Conservation (phyloP, 352 stramenopile species). For the Phytophthora hibernalis region DNA sequence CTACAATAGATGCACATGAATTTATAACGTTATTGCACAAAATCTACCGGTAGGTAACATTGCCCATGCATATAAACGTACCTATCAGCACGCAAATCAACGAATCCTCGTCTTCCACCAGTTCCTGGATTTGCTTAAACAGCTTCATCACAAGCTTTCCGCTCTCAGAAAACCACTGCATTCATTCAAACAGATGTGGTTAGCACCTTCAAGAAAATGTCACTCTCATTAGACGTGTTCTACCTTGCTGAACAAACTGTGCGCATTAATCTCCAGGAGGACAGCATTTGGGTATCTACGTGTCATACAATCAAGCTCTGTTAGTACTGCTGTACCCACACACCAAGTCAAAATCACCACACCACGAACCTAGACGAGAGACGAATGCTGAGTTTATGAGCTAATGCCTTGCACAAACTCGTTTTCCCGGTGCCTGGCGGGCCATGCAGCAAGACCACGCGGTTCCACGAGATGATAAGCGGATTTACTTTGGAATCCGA, state of each 20-base stretch:
- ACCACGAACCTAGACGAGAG: slow-evolving; percentile 62
- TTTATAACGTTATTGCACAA: not conserved
- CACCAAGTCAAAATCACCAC: not conserved
- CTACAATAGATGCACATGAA: slow-evolving; percentile 36
- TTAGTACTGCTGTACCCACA: not conserved
- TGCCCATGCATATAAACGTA: slow-evolving; percentile 23
- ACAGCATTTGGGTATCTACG: slow-evolving; percentile 68
- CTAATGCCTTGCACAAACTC: slow-evolving; percentile 91
- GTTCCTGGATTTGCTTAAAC: slow-evolving; percentile 92
- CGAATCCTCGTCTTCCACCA: slow-evolving; percentile 89
- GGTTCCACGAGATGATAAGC: slow-evolving; percentile 93
- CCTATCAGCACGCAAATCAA: slow-evolving; percentile 93
- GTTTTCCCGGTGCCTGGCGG: slow-evolving; percentile 95
- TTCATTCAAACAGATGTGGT: slow-evolving; percentile 1
- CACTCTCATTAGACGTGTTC: not conserved
- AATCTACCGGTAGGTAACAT: not conserved
- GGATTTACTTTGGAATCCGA: slow-evolving; percentile 84
- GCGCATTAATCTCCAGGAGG: slow-evolving; percentile 93
- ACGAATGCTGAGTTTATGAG: slow-evolving; percentile 93
- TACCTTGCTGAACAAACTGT: slow-evolving; percentile 93
- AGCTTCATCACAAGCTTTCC: slow-evolving; percentile 94
- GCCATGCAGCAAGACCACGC: slow-evolving; percentile 91
- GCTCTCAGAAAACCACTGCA: slow-evolving; percentile 94
- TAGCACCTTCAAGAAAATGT: not conserved
- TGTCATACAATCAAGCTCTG: not conserved